Conservation (phyloP, 805 yeast genomes). For the Priceomyces castillae region DNA sequence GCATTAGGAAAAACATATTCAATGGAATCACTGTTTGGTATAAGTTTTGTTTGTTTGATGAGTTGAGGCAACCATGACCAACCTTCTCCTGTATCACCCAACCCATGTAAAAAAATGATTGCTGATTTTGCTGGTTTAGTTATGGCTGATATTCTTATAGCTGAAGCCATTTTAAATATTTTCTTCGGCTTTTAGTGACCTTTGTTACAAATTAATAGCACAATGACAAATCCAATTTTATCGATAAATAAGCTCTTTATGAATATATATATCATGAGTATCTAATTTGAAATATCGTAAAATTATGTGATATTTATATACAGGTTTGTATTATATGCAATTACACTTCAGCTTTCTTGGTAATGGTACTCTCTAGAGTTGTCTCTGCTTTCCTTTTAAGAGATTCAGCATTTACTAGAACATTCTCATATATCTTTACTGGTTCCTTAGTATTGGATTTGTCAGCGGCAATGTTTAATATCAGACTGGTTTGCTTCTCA, state of each 20-base stretch:
- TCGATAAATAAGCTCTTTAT: no score
- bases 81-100: constrained; percentile 89
- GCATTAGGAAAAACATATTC: constrained; percentile 92
- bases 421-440: background rate
- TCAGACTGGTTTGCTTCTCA: constrained; percentile 40
- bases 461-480: constrained; percentile 39
- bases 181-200: no score
- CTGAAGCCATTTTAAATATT: constrained; percentile 13
- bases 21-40: constrained; percentile 47
- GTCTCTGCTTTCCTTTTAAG: constrained; percentile 1
- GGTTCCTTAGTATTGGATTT: background rate
- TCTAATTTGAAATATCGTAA: background rate
- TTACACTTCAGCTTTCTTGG: constrained; percentile 1
- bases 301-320: constrained; percentile 3
- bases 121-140: constrained; percentile 43
- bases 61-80: constrained; percentile 81
- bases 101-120: constrained; percentile 79
- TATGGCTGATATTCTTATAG: constrained; percentile 29
- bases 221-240: no score
- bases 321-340: background rate
- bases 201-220: no score
- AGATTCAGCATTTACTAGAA: background rate
- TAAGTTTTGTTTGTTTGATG: constrained; percentile 41
- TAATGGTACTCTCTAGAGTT: background rate
- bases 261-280: background rate